Percentiles rank a stretch among this genome's conserved stretches.
Conservation (phyloP, 2,329 filamentous ascomycete species). For the Diaporthe helianthi region DNA sequence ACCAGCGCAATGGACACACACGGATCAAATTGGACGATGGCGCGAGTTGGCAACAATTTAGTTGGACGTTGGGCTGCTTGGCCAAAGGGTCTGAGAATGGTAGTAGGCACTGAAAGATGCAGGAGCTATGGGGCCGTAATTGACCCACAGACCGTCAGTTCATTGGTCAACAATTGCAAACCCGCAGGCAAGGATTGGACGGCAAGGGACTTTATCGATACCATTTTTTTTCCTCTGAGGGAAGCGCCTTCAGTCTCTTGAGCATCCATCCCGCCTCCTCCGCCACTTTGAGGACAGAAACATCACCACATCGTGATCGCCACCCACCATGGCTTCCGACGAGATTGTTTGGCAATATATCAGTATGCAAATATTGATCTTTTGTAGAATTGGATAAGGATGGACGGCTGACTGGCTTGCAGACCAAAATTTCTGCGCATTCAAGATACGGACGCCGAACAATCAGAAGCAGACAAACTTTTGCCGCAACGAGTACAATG, state of each 20-base stretch:
- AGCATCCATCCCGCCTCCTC: conserved; percentile 30
- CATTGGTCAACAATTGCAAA: conserved; percentile 28
- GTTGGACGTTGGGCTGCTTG: neutral
- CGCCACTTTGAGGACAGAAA: neutral
- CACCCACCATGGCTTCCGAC: conserved; percentile 78
- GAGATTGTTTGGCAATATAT: conserved; percentile 86
- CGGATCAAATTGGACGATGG: neutral
- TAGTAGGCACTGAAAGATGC: neutral
- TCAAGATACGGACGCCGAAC: conserved; percentile 80
- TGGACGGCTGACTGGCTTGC: neutral
- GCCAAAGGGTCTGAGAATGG: neutral
- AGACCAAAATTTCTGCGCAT: conserved; percentile 84
- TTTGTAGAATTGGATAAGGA: neutral
- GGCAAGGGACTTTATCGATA: conserved; percentile 33
- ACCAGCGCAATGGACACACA: neutral
- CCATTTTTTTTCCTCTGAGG: conserved; percentile 30
- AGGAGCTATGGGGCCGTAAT: neutral
- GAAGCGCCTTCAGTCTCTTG: neutral
- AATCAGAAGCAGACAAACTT: conserved; percentile 80
- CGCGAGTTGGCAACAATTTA: neutral
- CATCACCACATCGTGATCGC: conserved; percentile 2
- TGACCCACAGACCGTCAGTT: neutral
- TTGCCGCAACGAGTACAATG: conserved; percentile 94
- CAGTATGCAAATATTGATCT: neutral
- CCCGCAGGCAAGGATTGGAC: conserved; percentile 30